Base-by-base conservation (phyloP, 2,329 filamentous ascomycete genomes). In the Epicoccum nigrum region DNA sequence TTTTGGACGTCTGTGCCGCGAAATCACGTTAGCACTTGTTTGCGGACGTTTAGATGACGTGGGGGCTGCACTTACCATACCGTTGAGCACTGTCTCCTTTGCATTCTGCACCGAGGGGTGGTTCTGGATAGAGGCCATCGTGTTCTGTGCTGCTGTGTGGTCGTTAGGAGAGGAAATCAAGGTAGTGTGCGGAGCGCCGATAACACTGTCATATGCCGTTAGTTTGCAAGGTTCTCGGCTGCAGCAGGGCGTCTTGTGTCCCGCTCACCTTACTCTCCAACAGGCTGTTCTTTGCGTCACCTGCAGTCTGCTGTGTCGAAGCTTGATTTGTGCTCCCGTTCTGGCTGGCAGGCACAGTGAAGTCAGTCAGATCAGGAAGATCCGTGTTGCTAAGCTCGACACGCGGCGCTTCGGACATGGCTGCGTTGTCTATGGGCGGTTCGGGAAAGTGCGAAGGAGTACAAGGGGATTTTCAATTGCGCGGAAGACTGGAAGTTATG, bases 101-200 rank as follows among this genome's bases (percentile, higher is more conserved):
- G 74, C 56, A 59, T 72, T 76, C 68, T 83, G 79, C 45, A 79
- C 77, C 30, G 76, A 69, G 51, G 79, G 77, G 64, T 79, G 77
- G 67, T 81, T 79, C 55, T 72, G 61, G 54, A 81, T 74, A 55
- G 75, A 70, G 61, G 76, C 73, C 71, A 79, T 76, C 54, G 80
- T 75, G 59, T 73, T 69, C 57, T 76, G 71, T 58, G 79, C 77
- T 66, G 77, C 81, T 83, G 46, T 59, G 60, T 47, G 65, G 62
- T 54, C 64, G 66, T 71, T 54, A 71, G 68, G 57, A 54, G 32
- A 50, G 45, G 56, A 60, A 59, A 56, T 48, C 49, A 52, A 48
- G 43, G 56, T 67, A 64, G 59, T 67, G 68, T 64, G 70, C 58
- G 61, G 64, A 59, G 51, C 54, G 68, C 67, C 68, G 68, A 72